A percentile compares a stretch with the other conserved stretches of the same genome.
Evolutionary conservation across 495 filamentous ascomycete species (phyloP).

Genomic region (Tuber umbilicatum): DNA sequence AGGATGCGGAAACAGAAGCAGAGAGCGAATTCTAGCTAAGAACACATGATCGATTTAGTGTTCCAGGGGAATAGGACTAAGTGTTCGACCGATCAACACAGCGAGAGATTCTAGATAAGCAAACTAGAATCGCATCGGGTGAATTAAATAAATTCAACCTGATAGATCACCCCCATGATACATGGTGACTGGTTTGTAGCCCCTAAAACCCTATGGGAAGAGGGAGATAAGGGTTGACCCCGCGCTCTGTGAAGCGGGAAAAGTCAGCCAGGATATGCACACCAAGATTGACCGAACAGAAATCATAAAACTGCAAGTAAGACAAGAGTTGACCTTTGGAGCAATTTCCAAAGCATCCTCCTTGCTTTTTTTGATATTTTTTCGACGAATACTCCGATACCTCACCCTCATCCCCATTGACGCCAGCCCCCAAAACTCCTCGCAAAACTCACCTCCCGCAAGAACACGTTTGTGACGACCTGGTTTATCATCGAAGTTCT

Average conservation of each 20-base stretch:
- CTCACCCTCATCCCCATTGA: constrained; percentile 21
- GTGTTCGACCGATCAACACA: neutral
- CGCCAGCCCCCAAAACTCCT: constrained; percentile 29
- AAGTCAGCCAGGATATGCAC: constrained; percentile 4
- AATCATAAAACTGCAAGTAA: neutral
- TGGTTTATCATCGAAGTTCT: constrained; percentile 29
- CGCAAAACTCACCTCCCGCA: constrained; percentile 23
- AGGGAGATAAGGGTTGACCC: neutral
- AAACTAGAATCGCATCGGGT: neutral
- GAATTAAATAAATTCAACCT: constrained; percentile 2
- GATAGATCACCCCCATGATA: neutral
- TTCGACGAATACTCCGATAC: constrained; percentile 33
- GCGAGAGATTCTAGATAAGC: neutral
- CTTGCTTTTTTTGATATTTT: constrained; percentile 23
- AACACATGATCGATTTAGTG: neutral
- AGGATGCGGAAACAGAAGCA: neutral
- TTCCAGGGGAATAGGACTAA: neutral
- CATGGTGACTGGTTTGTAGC: neutral
- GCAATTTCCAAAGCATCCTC: constrained; percentile 41
- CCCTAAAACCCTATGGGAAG: neutral
- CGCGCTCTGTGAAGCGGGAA: neutral
- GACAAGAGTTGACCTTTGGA: constrained; percentile 29
- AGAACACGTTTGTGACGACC: constrained; percentile 32
- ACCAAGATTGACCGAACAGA: constrained; percentile 6
- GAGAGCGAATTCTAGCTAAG: neutral